Percentiles rank a stretch among this genome's conserved stretches.
Conservation (phyloP, 768 basidiomycete genomes). For the Mycena vulgaris region DNA sequence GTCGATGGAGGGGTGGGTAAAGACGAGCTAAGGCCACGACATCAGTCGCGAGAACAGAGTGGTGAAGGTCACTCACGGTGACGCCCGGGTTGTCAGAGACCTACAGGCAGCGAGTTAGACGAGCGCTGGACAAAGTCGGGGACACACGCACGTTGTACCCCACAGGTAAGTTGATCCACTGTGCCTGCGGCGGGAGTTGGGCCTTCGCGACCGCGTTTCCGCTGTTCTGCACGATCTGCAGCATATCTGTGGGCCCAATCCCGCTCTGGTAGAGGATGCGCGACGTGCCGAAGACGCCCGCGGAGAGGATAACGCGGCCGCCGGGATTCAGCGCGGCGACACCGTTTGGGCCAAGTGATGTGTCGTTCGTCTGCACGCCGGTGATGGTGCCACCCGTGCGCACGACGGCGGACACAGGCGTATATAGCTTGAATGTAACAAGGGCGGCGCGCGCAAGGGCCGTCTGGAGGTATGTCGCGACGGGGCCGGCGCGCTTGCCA, state of each 20-base stretch:
- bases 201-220: slow-evolving; percentile 60
- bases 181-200: slow-evolving; percentile 61
- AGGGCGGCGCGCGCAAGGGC: slow-evolving; percentile 64
- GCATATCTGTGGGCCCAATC: slow-evolving; percentile 74
- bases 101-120: slow-evolving; percentile 36
- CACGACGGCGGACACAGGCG: slow-evolving; percentile 65
- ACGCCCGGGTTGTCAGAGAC: slow-evolving; percentile 77
- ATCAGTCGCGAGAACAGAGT: not conserved
- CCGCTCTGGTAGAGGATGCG: slow-evolving; percentile 74
- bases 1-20: slow-evolving; percentile 75
- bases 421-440: slow-evolving; percentile 65
- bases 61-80: slow-evolving; percentile 56
- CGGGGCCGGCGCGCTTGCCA: slow-evolving; percentile 69
- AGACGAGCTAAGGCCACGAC: slow-evolving; percentile 63
- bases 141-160: slow-evolving; percentile 59
- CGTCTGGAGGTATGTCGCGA: slow-evolving; percentile 74
- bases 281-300: slow-evolving; percentile 70
- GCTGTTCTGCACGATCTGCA: slow-evolving; percentile 59
- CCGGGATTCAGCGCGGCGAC: slow-evolving; percentile 66
- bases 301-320: slow-evolving; percentile 75
- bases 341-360: slow-evolving; percentile 68
- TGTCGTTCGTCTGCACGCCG: slow-evolving; percentile 75
- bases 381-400: slow-evolving; percentile 70
- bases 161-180: slow-evolving; percentile 75
- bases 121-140: not conserved